Evolutionary conservation across 495 filamentous ascomycete species (phyloP).

Genomic region (Cercophora newfieldiana): DNA sequence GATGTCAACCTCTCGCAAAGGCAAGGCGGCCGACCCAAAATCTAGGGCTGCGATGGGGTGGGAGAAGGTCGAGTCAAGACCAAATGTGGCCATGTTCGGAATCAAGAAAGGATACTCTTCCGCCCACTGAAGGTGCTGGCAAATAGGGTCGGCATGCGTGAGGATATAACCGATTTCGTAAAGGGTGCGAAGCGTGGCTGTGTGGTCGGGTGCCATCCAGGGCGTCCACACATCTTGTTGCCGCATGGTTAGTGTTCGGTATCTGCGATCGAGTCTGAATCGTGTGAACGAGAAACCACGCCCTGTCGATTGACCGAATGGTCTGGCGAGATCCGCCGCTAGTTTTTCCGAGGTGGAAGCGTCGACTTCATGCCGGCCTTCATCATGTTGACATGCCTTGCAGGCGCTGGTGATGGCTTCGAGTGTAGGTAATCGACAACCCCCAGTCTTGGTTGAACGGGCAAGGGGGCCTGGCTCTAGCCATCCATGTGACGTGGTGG

Average conservation of each 20-base stretch:
- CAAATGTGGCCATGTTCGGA: constrained; percentile 10
- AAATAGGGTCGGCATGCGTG: constrained; percentile 13
- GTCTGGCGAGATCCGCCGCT: constrained; percentile 9
- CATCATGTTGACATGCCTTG: not conserved
- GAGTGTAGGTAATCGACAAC: too few species aligned
- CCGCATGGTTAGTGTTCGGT: constrained; percentile 11
- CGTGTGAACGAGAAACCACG: constrained; percentile 14
- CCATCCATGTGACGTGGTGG: too few species aligned
- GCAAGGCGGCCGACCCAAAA: too few species aligned
- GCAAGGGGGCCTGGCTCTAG: too few species aligned
- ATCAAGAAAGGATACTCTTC: constrained; percentile 13
- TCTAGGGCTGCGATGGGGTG: too few species aligned
- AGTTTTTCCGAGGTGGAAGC: not conserved
- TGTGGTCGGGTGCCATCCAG: constrained; percentile 8
- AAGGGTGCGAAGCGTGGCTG: not conserved
- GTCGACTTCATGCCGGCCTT: constrained; percentile 5
- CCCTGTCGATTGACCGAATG: constrained; percentile 14
- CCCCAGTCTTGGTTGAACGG: too few species aligned
- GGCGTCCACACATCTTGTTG: constrained; percentile 7
- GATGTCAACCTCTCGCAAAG: not conserved
- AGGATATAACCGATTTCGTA: constrained; percentile 11
- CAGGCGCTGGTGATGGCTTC: not conserved
- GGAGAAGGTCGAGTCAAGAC: not conserved
- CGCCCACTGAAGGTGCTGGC: constrained; percentile 11
- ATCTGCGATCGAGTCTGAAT: constrained; percentile 1